A percentile compares a stretch with the other conserved stretches of the same genome.
Conservation (phyloP, 257 asterid genomes). For the Capsicum rhomboideum region DNA sequence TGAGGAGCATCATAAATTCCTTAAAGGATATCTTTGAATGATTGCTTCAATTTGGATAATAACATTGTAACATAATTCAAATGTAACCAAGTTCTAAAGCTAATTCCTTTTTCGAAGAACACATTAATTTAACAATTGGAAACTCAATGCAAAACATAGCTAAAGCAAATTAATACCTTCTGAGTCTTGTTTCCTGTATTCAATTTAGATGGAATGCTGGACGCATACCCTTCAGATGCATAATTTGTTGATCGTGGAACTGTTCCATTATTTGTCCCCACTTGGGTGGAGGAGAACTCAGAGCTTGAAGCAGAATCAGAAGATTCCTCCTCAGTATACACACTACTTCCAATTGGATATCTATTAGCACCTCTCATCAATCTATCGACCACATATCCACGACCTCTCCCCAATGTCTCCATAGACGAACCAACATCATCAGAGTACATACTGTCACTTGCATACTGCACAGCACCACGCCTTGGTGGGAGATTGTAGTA, state of each 20-base stretch:
- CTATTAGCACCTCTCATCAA: slow-evolving; percentile 26
- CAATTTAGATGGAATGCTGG: slow-evolving; percentile 20
- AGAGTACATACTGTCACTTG: slow-evolving; percentile 30
- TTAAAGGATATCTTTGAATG: background rate
- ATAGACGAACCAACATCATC: slow-evolving; percentile 34
- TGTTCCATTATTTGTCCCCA: slow-evolving; percentile 18
- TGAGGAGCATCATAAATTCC: background rate
- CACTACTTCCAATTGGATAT: slow-evolving; percentile 18
- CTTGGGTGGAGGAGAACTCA: slow-evolving; percentile 37
- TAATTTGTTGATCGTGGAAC: slow-evolving; percentile 14
- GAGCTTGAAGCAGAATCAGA: slow-evolving; percentile 45
- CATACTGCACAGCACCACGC: slow-evolving; percentile 13
- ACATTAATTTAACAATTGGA: background rate
- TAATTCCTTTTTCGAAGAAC: background rate
- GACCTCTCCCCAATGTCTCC: slow-evolving; percentile 34
- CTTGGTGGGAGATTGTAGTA: slow-evolving; percentile 11
- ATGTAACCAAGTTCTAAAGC: background rate
- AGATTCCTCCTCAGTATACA: slow-evolving; percentile 37
- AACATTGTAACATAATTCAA: background rate
- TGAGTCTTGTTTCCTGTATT: slow-evolving; percentile 6
- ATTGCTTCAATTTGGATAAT: background rate
- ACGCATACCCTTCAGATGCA: slow-evolving; percentile 14
- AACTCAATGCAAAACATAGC: background rate
- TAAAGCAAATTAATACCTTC: slow-evolving; percentile 15
- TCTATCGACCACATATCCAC: slow-evolving; percentile 17